These are phyloP conservation scores for Syncephalastrum monosporum DNA, from an alignment of 371 early-diverging fungal species.

Conservation along the genomic window DNA sequence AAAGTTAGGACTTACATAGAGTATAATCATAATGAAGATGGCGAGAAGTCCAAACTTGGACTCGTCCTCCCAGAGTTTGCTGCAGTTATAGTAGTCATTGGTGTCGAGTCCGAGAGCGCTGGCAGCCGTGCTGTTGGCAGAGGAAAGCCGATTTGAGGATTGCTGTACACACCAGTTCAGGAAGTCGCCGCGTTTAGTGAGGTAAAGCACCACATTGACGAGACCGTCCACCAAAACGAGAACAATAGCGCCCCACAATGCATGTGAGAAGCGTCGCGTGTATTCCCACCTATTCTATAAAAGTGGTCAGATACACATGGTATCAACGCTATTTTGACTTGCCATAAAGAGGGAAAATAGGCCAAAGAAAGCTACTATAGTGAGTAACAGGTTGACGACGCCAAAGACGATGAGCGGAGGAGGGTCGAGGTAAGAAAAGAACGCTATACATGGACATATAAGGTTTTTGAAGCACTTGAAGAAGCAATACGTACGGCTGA, in stretches of 20 bases:
- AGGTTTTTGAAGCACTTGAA: not conserved
- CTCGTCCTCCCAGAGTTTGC: constrained; percentile 25
- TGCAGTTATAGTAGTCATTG: constrained; percentile 24
- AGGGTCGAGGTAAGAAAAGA: constrained; percentile 17
- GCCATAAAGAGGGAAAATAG: constrained; percentile 16
- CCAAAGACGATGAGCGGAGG: constrained; percentile 20
- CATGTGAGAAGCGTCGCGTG: constrained; percentile 1
- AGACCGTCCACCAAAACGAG: constrained; percentile 19
- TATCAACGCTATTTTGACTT: not conserved
- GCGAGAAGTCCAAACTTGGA: constrained; percentile 20
- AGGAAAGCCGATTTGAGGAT: not conserved
- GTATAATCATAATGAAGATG: constrained; percentile 18
- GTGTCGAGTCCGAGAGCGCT: not conserved
- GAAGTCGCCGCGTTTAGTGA: constrained; percentile 14
- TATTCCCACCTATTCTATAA: constrained; percentile 13
- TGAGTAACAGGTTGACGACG: constrained; percentile 14
- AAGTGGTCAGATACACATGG: not conserved
- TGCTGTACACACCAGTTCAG: constrained; percentile 13
- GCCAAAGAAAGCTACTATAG: constrained; percentile 10
- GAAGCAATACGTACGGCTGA: constrained; percentile 16
- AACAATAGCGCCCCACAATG: constrained; percentile 11
- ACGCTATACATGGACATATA: constrained; percentile 9
- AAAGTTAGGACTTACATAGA: constrained; percentile 17
- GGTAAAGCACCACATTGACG: constrained; percentile 22
- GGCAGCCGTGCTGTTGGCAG: constrained; percentile 1